Evolutionary conservation across 192 early-diverging fungal genomes (phyloP).

Genomic region (Nowakowskiella sp.): DNA sequence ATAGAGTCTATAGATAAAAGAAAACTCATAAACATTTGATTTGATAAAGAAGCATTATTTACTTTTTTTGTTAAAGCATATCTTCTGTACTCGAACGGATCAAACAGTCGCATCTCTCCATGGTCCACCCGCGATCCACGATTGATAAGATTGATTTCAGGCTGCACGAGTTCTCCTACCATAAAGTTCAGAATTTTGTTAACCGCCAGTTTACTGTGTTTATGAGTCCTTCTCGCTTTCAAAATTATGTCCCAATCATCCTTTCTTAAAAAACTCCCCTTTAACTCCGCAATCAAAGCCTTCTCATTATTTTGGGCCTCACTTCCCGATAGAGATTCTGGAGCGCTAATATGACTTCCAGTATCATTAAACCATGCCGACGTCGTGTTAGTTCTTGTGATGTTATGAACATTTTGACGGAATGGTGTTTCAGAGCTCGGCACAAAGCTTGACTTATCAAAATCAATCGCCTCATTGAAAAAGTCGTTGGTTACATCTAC

Average conservation of each 20-base stretch:
- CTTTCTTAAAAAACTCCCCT: background rate
- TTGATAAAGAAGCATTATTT: background rate
- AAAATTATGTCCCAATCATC: background rate
- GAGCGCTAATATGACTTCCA: no score
- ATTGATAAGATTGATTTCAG: background rate
- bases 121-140: no score
- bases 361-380: no score
- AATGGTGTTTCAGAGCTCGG: background rate
- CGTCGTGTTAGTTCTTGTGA: no score
- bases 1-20: background rate
- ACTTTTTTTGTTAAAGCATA: background rate
- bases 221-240: background rate
- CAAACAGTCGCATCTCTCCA: background rate
- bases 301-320: background rate
- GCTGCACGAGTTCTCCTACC: background rate
- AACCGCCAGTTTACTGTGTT: background rate
- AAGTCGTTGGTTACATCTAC: background rate
- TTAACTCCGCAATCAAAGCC: background rate
- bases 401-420: no score
- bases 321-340: no score
- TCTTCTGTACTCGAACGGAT: conserved; percentile 1
- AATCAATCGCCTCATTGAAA: background rate
- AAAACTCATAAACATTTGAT: background rate
- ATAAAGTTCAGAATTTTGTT: background rate
- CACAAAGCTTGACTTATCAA: background rate